Evolutionary conservation across 2,329 filamentous ascomycete species (phyloP), one percentile per base, ranked within the genome.

Genomic region (Cercospora berteroae): DNA sequence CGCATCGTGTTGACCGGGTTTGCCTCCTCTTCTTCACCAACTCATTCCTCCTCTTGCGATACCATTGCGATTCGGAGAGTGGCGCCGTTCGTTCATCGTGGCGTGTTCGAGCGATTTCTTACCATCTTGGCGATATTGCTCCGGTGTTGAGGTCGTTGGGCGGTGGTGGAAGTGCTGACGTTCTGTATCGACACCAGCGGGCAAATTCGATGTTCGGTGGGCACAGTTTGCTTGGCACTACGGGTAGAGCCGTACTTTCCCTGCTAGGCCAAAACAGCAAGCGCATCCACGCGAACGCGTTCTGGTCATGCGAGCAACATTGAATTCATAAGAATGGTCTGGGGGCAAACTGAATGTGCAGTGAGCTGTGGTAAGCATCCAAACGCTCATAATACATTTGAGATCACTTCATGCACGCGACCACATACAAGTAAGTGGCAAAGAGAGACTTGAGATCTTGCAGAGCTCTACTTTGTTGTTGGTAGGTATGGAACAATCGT

Each of bases 71-170:
- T n/a, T 48, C 59, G 57, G 63, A 65, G 52, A 68, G 63, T 63
- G 63, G 63, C 42, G 59, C n/a, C 33, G 56, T 29, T 63, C 27
- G 23, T 65, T 59, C 63, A 58, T 64, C 52, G 61, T 58, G 33
- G n/a, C n/a, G 25, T 57, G 2, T 42, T 61, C 36, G 61, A 64
- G 39, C n/a, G 5, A 0, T 29, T n/a, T 25, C 66, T 68, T 68
- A 68, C 66, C 66, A 68, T 68, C 66, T 58, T 68, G 66, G 59
- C 66, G 58, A 59, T 67, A 62, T 68, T 65, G 66, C 58, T 68
- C 66, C 66, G 66, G 63, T 65, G 66, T 65, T 59, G 59, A 64
- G 50, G 50, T 68, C 58, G 66, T 58, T 68, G 59, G 58, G 62
- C 39, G 59, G 57, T 62, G 25, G 48, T 44, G 33, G 42, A 56